Conservation (phyloP, 805 yeast genomes). For the Wickerhamomyces xylosicus region DNA sequence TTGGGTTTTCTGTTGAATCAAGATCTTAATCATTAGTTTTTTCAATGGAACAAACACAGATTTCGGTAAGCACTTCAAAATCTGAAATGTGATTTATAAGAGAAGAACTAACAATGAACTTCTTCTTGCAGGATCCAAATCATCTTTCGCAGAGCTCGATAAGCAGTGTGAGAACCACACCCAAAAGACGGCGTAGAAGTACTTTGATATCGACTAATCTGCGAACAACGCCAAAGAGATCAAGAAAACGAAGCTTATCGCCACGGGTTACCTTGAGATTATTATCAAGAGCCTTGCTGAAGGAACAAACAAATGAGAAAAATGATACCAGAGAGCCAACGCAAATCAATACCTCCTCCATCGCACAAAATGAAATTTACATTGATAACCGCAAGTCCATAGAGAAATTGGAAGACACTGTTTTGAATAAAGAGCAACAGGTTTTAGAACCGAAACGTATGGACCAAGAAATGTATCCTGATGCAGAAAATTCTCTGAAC, state of each 20-base stretch:
- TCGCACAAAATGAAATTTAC: background rate
- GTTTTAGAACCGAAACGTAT: too few species aligned
- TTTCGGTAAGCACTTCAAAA: too few species aligned
- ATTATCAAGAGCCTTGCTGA: background rate
- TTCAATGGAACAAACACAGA: too few species aligned
- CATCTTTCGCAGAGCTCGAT: background rate
- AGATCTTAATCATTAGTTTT: too few species aligned
- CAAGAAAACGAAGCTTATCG: background rate
- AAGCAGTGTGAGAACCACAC: background rate
- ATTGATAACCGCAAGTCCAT: background rate
- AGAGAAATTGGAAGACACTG: too few species aligned
- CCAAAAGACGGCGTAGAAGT: background rate
- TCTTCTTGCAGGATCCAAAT: constrained; percentile 1
- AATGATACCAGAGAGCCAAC: background rate
- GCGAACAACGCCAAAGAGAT: background rate
- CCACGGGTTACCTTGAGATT: background rate
- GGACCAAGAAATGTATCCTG: too few species aligned
- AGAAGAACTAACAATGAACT: constrained; percentile 1
- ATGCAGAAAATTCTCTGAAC: too few species aligned
- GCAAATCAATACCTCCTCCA: background rate
- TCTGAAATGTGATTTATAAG: too few species aligned
- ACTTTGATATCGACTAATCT: background rate
- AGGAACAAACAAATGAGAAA: background rate
- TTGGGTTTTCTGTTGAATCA: too few species aligned
- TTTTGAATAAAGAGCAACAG: too few species aligned